A percentile compares a stretch with the other conserved stretches of the same genome.
phyloP scores from a whole-genome alignment of 1,139 yeast species.

The Eremothecium cymbalariae region DNA sequence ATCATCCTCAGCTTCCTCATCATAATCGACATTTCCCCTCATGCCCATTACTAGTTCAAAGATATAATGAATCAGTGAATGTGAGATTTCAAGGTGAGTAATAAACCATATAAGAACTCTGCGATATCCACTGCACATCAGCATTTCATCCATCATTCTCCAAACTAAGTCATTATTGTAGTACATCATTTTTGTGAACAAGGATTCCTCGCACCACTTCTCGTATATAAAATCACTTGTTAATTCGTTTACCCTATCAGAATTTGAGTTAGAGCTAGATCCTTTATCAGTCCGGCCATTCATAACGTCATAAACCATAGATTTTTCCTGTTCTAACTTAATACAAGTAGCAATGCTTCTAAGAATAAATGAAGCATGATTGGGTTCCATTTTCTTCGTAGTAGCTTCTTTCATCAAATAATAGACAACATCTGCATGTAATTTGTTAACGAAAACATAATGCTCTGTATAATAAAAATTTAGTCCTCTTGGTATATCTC shows the following conservation, averaged over 20 bases:
- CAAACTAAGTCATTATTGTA: conserved; percentile 42
- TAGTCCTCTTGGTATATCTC: conserved; percentile 55
- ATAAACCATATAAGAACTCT: conserved; percentile 59
- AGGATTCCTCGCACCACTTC: conserved; percentile 36
- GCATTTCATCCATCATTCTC: conserved; percentile 55
- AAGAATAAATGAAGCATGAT: conserved; percentile 22
- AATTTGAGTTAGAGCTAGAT: conserved; percentile 8
- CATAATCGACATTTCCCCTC: conserved; percentile 37
- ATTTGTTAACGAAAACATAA: conserved; percentile 18
- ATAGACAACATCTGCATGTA: conserved; percentile 12
- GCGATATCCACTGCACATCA: conserved; percentile 57
- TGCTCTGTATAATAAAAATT: conserved; percentile 35
- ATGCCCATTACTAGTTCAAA: conserved; percentile 50
- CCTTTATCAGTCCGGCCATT: conserved; percentile 20
- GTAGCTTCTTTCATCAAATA: conserved; percentile 30
- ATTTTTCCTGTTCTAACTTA: conserved; percentile 35
- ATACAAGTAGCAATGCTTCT: conserved; percentile 46
- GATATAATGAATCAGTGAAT: conserved; percentile 50
- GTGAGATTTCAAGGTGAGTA: conserved; percentile 48
- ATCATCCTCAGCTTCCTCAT: conserved; percentile 14
- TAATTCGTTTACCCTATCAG: conserved; percentile 24
- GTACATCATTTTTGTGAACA: conserved; percentile 38
- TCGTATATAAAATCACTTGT: conserved; percentile 46
- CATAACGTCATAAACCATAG: conserved; percentile 17
- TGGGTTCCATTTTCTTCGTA: conserved; percentile 35